These are phyloP conservation scores for Mortierella sp. DNA, from an alignment of 371 early-diverging fungal species.

Conservation along the genomic window DNA sequence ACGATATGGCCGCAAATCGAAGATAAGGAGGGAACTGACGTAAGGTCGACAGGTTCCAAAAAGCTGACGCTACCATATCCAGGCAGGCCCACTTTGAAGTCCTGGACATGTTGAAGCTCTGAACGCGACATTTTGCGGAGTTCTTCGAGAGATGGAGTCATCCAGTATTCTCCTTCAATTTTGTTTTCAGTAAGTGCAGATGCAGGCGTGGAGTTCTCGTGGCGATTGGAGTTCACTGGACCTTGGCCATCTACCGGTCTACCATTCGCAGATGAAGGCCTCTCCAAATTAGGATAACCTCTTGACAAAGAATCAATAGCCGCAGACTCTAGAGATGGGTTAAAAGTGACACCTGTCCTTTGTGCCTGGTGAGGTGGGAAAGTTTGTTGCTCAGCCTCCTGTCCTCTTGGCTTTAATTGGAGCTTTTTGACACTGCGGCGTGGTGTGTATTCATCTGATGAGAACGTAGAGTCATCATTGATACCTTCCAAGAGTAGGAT, in stretches of 20 bases:
- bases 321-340: slow-evolving; percentile 50
- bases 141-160: slow-evolving; percentile 71
- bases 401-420: slow-evolving; percentile 56
- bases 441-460: slow-evolving; percentile 78
- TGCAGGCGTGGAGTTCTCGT: slow-evolving; percentile 14
- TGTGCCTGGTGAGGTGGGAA: slow-evolving; percentile 36
- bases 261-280: slow-evolving; percentile 10
- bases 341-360: slow-evolving; percentile 40
- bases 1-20: slow-evolving; percentile 89
- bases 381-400: slow-evolving; percentile 38
- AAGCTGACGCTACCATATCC: slow-evolving; percentile 86
- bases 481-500: slow-evolving; percentile 62
- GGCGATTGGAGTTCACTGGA: slow-evolving; percentile 13
- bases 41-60: slow-evolving; percentile 85
- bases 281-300: slow-evolving; percentile 27
- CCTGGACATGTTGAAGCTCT: slow-evolving; percentile 77
- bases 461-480: slow-evolving; percentile 75
- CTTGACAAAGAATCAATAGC: slow-evolving; percentile 30
- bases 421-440: slow-evolving; percentile 81
- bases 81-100: slow-evolving; percentile 80
- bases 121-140: slow-evolving; percentile 69
- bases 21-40: slow-evolving; percentile 66
- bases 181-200: background rate
- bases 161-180: slow-evolving; percentile 69
- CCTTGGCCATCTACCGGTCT: background rate